Percentiles rank a stretch among this genome's conserved stretches.
phyloP scores from a whole-genome alignment of 192 early-diverging fungal species.

The Dissophora ornata region DNA sequence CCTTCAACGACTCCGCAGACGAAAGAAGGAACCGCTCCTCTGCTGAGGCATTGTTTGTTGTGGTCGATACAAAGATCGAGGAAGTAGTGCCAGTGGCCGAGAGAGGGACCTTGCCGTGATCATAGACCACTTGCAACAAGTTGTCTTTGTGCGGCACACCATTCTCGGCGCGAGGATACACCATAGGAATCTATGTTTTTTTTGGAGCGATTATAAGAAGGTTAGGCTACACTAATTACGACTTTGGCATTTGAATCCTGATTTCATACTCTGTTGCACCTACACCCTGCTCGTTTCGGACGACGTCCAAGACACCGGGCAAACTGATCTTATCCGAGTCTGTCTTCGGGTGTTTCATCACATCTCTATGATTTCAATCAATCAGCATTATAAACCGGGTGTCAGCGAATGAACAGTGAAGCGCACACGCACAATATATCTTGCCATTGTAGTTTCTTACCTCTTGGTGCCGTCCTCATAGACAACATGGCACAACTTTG shows the following conservation, averaged over 20 bases:
- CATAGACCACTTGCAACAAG: conserved; percentile 71
- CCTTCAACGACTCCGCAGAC: conserved; percentile 4
- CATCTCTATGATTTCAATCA: conserved; percentile 64
- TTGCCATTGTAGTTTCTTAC: conserved; percentile 1
- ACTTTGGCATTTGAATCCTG: no score
- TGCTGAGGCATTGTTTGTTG: neutral
- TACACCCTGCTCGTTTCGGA: conserved; percentile 53
- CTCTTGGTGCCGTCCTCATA: conserved; percentile 72
- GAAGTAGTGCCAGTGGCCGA: conserved; percentile 5
- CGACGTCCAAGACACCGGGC: conserved; percentile 74
- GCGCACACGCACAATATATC: no score
- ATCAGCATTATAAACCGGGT: no score
- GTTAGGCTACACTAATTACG: no score
- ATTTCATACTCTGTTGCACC: no score
- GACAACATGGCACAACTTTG: conserved; percentile 80
- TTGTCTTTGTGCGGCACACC: conserved; percentile 50
- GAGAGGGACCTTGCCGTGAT: conserved; percentile 62
- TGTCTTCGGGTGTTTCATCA: conserved; percentile 90
- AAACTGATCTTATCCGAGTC: conserved; percentile 79
- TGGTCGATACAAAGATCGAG: neutral
- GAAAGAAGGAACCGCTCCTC: neutral
- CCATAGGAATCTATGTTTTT: conserved; percentile 61
- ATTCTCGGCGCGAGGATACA: conserved; percentile 47
- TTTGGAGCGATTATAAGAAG: no score
- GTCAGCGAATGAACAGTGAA: no score